Conservation (phyloP, 2,329 filamentous ascomycete genomes). For the Talaromyces atroroseus region DNA sequence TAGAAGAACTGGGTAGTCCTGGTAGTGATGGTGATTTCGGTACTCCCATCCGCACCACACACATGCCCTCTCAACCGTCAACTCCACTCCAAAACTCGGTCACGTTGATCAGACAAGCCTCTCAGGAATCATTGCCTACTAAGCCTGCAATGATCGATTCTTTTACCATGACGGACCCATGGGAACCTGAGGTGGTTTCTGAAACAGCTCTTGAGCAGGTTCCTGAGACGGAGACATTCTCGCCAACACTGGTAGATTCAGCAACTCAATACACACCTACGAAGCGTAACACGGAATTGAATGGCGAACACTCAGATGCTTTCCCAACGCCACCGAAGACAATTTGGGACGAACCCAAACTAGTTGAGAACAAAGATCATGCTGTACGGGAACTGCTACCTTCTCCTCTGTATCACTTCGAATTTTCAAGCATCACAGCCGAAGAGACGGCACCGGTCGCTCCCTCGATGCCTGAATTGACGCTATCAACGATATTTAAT, state of each 20-base stretch:
- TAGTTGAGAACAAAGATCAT: constrained; percentile 5
- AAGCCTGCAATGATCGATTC: constrained; percentile 52
- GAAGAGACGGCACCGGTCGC: constrained; percentile 33
- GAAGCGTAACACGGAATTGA: constrained; percentile 18
- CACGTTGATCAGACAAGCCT: constrained; percentile 28
- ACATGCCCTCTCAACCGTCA: constrained; percentile 31
- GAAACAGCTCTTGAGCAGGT: not conserved
- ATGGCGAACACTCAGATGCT: constrained; percentile 25
- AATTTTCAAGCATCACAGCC: constrained; percentile 27
- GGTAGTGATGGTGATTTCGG: constrained; percentile 65
- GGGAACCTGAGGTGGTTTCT: constrained; percentile 30
- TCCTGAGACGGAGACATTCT: constrained; percentile 15
- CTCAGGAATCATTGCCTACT: constrained; percentile 23
- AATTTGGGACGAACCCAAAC: constrained; percentile 32
- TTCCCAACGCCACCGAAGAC: constrained; percentile 38
- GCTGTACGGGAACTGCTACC: constrained; percentile 16
- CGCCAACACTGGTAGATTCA: constrained; percentile 31
- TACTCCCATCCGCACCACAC: constrained; percentile 29
- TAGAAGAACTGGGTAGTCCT: constrained; percentile 68
- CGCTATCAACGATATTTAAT: constrained; percentile 6
- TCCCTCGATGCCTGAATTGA: constrained; percentile 42
- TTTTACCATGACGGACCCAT: constrained; percentile 58
- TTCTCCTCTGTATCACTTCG: constrained; percentile 21
- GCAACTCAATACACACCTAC: constrained; percentile 41
- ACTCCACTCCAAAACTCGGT: constrained; percentile 33